Evolutionary conservation across 352 stramenopile species (phyloP).

Genomic region (Globisporangium polare): DNA sequence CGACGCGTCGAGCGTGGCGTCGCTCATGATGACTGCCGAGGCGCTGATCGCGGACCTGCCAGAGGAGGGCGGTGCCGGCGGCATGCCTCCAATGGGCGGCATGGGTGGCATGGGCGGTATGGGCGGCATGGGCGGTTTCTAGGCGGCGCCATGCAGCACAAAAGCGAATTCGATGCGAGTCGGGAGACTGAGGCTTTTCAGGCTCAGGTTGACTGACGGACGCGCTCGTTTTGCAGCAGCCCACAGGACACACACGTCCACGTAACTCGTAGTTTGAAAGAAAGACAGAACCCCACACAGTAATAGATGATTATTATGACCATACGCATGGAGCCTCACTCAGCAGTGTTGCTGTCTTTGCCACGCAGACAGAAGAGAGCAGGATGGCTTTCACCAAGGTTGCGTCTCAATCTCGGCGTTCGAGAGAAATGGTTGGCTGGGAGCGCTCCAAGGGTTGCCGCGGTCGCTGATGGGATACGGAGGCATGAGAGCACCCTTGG

Average conservation of each 20-base stretch:
- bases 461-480: not conserved
- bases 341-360: not conserved
- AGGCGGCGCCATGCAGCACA: conserved; percentile 1
- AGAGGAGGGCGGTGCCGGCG: conserved; percentile 65
- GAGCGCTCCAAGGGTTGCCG: not conserved
- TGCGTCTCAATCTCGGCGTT: not conserved
- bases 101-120: conserved; percentile 82
- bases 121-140: conserved; percentile 76
- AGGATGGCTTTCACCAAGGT: not conserved
- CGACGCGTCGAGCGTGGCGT: conserved; percentile 97
- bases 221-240: too few relatives aligned
- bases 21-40: conserved; percentile 99
- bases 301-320: conserved; percentile 48
- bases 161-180: too few relatives aligned
- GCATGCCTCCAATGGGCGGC: conserved; percentile 67
- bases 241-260: not conserved
- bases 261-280: conserved; percentile 13
- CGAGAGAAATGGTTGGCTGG: not conserved
- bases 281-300: conserved; percentile 17
- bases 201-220: not conserved
- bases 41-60: conserved; percentile 97
- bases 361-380: too few relatives aligned
- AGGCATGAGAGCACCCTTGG: not conserved
- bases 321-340: not conserved
- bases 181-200: not conserved